These are phyloP conservation scores for Ophiosphaerella narmari DNA, from an alignment of 2,329 filamentous ascomycete species.

Conservation along the genomic window DNA sequence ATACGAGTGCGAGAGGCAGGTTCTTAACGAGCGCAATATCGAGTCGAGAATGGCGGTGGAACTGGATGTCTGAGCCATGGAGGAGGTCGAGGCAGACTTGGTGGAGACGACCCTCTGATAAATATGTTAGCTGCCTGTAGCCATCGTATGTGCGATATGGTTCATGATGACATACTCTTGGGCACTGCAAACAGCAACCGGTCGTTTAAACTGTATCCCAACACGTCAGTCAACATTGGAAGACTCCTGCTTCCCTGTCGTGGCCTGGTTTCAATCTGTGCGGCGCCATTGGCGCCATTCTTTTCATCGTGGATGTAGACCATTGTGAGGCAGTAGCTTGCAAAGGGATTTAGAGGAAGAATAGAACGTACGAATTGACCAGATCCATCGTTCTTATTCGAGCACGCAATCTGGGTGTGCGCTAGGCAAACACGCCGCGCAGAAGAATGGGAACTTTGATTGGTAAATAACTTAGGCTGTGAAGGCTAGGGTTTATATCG, in stretches of 20 bases:
- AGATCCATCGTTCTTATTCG: constrained; percentile 46
- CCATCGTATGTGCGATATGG: neutral
- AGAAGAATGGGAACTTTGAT: constrained; percentile 31
- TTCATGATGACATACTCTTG: constrained; percentile 72
- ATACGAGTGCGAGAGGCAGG: constrained; percentile 90
- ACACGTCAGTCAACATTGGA: constrained; percentile 47
- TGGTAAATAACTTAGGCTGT: constrained; percentile 18
- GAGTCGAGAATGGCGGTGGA: constrained; percentile 89
- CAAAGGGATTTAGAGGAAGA: constrained; percentile 9
- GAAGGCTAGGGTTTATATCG: constrained; percentile 18
- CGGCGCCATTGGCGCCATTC: constrained; percentile 24
- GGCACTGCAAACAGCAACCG: constrained; percentile 96
- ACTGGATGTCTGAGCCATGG: constrained; percentile 92
- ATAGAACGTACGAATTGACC: constrained; percentile 46
- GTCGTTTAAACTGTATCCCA: constrained; percentile 76
- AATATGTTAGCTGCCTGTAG: constrained; percentile 8
- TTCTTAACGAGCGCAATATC: constrained; percentile 99
- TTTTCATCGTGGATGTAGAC: constrained; percentile 19
- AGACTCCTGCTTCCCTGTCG: constrained; percentile 41
- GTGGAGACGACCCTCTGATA: constrained; percentile 86
- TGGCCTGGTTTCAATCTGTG: constrained; percentile 25
- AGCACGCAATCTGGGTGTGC: constrained; percentile 30
- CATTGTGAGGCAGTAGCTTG: constrained; percentile 21
- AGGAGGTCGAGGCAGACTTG: constrained; percentile 87
- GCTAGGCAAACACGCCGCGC: constrained; percentile 21